Evolutionary conservation across 352 stramenopile species (phyloP).

Genomic region (Phytophthora colocasiae): DNA sequence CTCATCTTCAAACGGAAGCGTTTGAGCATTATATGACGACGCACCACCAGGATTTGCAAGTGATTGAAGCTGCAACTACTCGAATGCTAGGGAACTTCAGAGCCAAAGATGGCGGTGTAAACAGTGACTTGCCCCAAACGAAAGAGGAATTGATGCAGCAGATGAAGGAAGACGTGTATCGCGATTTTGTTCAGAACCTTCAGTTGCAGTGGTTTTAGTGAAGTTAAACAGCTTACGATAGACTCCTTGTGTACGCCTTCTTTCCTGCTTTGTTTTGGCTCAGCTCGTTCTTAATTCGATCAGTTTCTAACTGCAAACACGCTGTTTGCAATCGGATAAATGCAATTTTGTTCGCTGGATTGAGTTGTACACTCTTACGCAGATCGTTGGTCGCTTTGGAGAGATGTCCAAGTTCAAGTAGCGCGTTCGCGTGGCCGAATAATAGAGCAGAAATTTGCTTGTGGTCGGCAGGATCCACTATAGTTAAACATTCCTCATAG

Average conservation of each 20-base stretch:
- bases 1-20: slow-evolving; percentile 54
- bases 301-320: slow-evolving; percentile 24
- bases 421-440: slow-evolving; percentile 27
- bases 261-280: too few species aligned
- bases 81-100: slow-evolving; percentile 59
- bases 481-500: slow-evolving; percentile 34
- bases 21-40: slow-evolving; percentile 74
- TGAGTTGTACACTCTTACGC: slow-evolving; percentile 16
- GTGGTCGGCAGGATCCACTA: slow-evolving; percentile 15
- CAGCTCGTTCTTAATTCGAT: slow-evolving; percentile 21
- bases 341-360: slow-evolving; percentile 28
- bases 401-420: slow-evolving; percentile 23
- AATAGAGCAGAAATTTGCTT: slow-evolving; percentile 32
- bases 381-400: slow-evolving; percentile 28
- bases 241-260: too few species aligned
- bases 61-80: slow-evolving; percentile 57
- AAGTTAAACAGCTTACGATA: too few species aligned
- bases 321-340: slow-evolving; percentile 29
- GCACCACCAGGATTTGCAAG: slow-evolving; percentile 54
- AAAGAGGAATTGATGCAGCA: too few species aligned
- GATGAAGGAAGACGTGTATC: too few species aligned
- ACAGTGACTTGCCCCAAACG: too few species aligned
- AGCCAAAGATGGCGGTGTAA: too few species aligned
- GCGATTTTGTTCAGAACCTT: too few species aligned
- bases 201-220: too few species aligned